Percentiles rank a stretch among this genome's conserved stretches.
These are phyloP conservation scores for Camellia oleifera DNA, from an alignment of 179 eudicot genomes.

Conservation along the genomic window DNA sequence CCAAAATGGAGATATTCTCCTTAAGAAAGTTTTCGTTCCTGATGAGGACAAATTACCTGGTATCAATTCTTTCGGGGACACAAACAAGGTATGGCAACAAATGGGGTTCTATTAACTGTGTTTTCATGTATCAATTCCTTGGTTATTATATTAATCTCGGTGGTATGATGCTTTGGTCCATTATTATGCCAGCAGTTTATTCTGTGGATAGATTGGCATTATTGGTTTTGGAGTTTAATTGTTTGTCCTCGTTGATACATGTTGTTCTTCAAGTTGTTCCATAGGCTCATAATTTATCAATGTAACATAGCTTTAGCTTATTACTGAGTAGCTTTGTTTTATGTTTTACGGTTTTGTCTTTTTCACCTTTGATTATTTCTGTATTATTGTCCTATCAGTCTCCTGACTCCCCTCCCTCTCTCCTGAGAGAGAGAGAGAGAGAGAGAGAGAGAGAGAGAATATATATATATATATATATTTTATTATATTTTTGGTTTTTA, in stretches of 20 bases:
- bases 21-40: constrained; percentile 79
- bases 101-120: neutral
- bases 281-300: no score
- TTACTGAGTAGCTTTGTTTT: no score
- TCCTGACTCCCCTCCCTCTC: no score
- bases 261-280: neutral
- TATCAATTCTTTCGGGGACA: constrained; percentile 87
- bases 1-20: constrained; percentile 88
- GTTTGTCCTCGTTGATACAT: neutral
- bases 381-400: no score
- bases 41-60: constrained; percentile 87
- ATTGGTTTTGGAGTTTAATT: neutral
- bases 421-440: no score
- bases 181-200: no score
- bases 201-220: neutral
- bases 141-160: neutral
- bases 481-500: no score
- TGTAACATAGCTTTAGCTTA: neutral
- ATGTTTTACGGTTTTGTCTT: no score
- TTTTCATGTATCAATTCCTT: neutral
- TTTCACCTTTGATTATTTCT: no score
- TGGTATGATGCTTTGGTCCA: no score
- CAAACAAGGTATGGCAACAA: constrained; percentile 60
- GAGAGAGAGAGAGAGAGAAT: no score
- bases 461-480: no score